Base-by-base conservation (phyloP, 306 rosid species). In the Rubus idaeus region DNA sequence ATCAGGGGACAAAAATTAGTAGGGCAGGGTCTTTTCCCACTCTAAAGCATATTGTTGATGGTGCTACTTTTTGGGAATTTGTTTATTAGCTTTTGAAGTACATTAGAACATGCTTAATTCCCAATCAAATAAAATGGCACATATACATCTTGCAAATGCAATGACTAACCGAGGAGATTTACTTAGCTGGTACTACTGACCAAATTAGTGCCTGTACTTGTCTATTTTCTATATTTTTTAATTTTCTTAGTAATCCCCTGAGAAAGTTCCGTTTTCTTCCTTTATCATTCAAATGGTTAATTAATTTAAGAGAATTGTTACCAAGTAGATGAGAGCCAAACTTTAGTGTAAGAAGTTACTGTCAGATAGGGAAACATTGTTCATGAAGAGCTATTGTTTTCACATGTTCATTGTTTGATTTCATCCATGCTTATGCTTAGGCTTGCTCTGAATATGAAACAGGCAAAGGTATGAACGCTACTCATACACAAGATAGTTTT, bases 391-490 rank as follows among this genome's bases (percentile, higher is more conserved):
- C 50, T 47, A 30, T 50, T 67, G 65, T 80, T 69, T 72, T 13
- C 50, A 44, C 44, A 73, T 18, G 42, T 23, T 77, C 46, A 60
- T 83, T 60, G 49, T 10, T 78, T 65, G 12, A 77, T 74, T 45
- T 83, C 78, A 52, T 70, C 70, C 55, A 37, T 84, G 80, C 90
- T 86, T 94, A 85, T 91, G 82, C 82, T 71, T 70, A 66, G 50
- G 76, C 57, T 64, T 79, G 47, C 70, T 75, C 82, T 78, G 84
- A 78, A 82, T 95, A 92, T 90, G 89, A 81, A 82, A 81, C 80
- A 80, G 82, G 80, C 86, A 89, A 65, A 76, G 64, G 66, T 75
- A 40, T 61, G 77, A 79, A 83, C 17, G 73, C 75, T 46, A 70
- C 62, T 37, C 89, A 71, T 71, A 70, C 76, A 76, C 87, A 86